phyloP scores from a whole-genome alignment of 805 yeast species.

The Yarrowia hollandica region DNA sequence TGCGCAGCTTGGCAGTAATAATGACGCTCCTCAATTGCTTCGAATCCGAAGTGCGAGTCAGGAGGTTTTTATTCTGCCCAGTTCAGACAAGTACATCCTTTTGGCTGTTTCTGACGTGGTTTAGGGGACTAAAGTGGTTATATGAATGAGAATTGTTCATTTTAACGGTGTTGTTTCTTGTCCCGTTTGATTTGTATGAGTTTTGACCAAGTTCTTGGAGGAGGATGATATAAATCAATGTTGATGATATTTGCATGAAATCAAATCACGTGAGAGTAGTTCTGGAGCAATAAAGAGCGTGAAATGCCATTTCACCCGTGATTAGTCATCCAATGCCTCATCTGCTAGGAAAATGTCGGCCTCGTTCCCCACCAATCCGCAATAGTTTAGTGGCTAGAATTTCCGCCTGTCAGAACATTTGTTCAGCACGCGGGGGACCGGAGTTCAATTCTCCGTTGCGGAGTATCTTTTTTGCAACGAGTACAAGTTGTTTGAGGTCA shows the following conservation, averaged over 20 bases:
- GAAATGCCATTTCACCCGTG: no score
- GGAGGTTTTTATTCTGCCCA: constrained; percentile 1
- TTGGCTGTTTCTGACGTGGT: neutral
- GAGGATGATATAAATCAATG: no score
- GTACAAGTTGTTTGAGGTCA: no score
- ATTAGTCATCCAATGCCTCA: neutral
- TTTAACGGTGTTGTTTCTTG: no score
- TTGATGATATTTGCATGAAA: no score
- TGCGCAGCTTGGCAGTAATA: neutral
- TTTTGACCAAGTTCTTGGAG: neutral
- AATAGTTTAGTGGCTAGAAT: constrained; percentile 46
- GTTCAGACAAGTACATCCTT: constrained; percentile 1
- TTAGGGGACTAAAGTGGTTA: no score
- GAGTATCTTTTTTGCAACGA: neutral
- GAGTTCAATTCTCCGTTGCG: constrained; percentile 29
- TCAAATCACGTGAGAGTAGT: no score
- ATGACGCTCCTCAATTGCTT: neutral
- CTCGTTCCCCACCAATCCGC: constrained; percentile 5
- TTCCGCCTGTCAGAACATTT: constrained; percentile 42
- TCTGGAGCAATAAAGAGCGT: no score
- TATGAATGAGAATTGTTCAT: no score
- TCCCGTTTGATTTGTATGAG: no score
- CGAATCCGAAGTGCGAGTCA: neutral
- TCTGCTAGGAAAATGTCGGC: neutral
- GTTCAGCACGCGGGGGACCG: constrained; percentile 29